Base-by-base conservation (phyloP, 768 basidiomycete species). In the Russula sp. region DNA sequence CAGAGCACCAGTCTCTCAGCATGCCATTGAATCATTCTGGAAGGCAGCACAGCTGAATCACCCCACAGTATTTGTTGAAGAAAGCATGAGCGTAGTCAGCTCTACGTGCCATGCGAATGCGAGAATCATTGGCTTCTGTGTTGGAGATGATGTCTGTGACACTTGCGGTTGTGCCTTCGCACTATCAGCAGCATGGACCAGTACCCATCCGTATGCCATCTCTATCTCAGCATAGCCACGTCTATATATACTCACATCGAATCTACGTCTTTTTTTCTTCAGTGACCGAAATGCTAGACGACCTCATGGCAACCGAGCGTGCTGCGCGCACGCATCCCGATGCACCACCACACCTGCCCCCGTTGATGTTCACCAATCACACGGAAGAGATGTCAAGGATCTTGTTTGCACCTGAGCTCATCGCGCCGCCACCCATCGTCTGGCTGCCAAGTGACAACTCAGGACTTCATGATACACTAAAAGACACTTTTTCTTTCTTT, bases 81-180 rank as follows among this genome's bases (percentile, higher is more conserved):
- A 82, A 63, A 80, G 76, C 61, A 77, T 75, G 13, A 81, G 80
- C 64, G 74, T 80, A 56, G 78, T 79, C n/a, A 75, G 70, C 53
- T 73, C 74, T 22, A n/a, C 65, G 71, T 52, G 70, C 54, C 32
- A 67, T 69, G n/a, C 75, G 80, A 29, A 70, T 78, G 45, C 81
- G 88, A 60, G 84, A 86, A 5, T 90, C 88, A 3, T 87, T 90
- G 76, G 87, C 88, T 6, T 86, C 85, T 42, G 87, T 92, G 52
- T 75, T 92, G 61, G 88, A 91, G 69, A 88, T 92, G 87, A 90
- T 92, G 86, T 85, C 86, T 62, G 67, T 83, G 59, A 90, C 88
- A 16, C 76, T 90, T 43, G 87, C 88, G 6, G 87, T 90, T 7
- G 81, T 81, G 76, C 88, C 88, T 3, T 80, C 84, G 4, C 74